phyloP scores from a whole-genome alignment of 345 rosid species.

The Physaria fendleri region DNA sequence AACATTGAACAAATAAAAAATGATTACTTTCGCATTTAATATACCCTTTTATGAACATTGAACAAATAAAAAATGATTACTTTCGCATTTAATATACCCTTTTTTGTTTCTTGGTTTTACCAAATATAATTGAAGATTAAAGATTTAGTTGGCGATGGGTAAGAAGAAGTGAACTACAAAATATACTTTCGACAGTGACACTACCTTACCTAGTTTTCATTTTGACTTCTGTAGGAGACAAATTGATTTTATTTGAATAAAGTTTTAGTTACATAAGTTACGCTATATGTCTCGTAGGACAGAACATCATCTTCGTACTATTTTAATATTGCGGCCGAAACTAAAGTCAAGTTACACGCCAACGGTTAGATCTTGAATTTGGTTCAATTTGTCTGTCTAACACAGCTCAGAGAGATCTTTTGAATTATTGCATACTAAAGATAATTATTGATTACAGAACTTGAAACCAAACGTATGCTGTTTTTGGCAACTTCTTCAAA shows the following conservation, averaged over 20 bases:
- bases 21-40: constrained; percentile 10
- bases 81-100: background rate
- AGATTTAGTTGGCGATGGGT: constrained; percentile 32
- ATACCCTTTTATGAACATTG: too few species aligned
- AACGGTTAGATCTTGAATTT: background rate
- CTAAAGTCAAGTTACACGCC: too few species aligned
- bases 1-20: constrained; percentile 10
- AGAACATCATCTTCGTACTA: constrained; percentile 10
- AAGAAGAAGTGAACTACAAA: constrained; percentile 30
- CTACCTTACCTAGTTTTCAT: background rate
- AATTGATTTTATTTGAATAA: background rate
- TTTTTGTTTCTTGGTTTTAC: constrained; percentile 19
- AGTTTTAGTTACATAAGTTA: constrained; percentile 12
- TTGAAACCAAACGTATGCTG: constrained; percentile 6
- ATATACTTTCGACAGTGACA: constrained; percentile 12
- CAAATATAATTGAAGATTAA: constrained; percentile 14
- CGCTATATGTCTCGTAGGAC: constrained; percentile 18
- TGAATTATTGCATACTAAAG: background rate
- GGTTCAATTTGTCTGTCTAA: background rate
- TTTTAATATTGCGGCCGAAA: constrained; percentile 5
- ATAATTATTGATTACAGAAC: background rate
- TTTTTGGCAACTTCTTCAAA: background rate
- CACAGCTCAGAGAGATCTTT: background rate
- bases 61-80: constrained; percentile 15
- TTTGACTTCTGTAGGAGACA: constrained; percentile 18